Conservation (phyloP, 768 basidiomycete species). For the Pholiota conissans region DNA sequence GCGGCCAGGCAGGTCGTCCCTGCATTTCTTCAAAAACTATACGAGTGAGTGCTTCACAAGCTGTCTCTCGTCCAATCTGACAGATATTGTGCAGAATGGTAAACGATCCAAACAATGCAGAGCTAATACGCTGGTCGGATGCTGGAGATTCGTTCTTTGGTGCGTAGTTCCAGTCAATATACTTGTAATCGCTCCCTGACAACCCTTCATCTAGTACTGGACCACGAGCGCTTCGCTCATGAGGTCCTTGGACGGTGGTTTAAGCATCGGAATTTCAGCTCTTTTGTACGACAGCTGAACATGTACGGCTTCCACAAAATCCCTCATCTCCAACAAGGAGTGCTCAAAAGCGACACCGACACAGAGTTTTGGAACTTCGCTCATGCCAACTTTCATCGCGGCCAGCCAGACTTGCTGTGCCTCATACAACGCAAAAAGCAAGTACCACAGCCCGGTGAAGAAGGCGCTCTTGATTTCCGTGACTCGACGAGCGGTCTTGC, state of each 20-base stretch:
- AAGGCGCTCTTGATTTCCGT: constrained; percentile 34
- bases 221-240: constrained; percentile 86
- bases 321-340: constrained; percentile 94
- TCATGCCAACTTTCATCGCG: constrained; percentile 86
- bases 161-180: constrained; percentile 28
- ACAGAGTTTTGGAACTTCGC: constrained; percentile 91
- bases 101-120: constrained; percentile 77
- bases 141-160: constrained; percentile 93
- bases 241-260: constrained; percentile 93
- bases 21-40: constrained; percentile 91
- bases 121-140: constrained; percentile 90
- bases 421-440: constrained; percentile 89
- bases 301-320: constrained; percentile 97
- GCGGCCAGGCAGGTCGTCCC: constrained; percentile 49
- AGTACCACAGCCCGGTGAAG: constrained; percentile 36
- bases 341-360: constrained; percentile 78
- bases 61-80: constrained; percentile 3
- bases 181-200: neutral
- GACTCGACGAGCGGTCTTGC: constrained; percentile 17
- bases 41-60: constrained; percentile 59
- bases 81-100: constrained; percentile 68
- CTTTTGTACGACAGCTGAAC: constrained; percentile 91
- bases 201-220: constrained; percentile 59
- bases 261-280: constrained; percentile 95
- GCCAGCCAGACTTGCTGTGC: constrained; percentile 84